These are phyloP conservation scores for Fraxinus platypoda DNA, from an alignment of 305 asterid species.

Conservation along the genomic window DNA sequence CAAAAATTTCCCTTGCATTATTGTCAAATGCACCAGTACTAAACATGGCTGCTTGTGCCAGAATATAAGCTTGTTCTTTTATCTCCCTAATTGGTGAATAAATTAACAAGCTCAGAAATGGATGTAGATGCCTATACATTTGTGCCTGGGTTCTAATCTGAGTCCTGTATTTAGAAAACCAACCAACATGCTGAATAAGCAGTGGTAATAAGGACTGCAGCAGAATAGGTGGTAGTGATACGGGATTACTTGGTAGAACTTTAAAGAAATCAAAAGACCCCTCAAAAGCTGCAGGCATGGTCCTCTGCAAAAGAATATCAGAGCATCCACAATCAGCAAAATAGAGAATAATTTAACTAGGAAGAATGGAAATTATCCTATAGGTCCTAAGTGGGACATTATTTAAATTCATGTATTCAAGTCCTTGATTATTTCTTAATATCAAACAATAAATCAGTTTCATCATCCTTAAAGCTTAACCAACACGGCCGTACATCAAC, in stretches of 20 bases:
- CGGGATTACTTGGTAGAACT: slow-evolving; percentile 64
- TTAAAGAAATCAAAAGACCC: slow-evolving; percentile 77
- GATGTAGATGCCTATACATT: slow-evolving; percentile 69
- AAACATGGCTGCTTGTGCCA: slow-evolving; percentile 79
- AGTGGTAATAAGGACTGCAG: slow-evolving; percentile 60
- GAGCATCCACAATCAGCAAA: neutral
- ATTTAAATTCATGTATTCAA: neutral
- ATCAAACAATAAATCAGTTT: neutral
- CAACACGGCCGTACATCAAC: slow-evolving; percentile 1
- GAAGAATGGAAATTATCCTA: neutral
- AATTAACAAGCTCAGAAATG: slow-evolving; percentile 54
- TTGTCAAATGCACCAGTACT: slow-evolving; percentile 95
- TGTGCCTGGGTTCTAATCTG: slow-evolving; percentile 52
- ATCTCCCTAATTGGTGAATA: slow-evolving; percentile 59
- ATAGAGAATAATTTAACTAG: neutral
- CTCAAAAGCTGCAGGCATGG: slow-evolving; percentile 64
- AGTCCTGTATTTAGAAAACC: slow-evolving; percentile 41
- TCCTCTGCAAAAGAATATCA: slow-evolving; percentile 63
- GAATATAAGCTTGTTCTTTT: slow-evolving; percentile 69
- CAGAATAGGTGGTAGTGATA: slow-evolving; percentile 59
- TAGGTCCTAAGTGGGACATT: neutral
- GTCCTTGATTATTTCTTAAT: neutral
- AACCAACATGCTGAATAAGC: slow-evolving; percentile 56
- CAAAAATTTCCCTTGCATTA: slow-evolving; percentile 64
- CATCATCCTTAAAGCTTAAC: slow-evolving; percentile 7